Evolutionary conservation across 148 eudicot species (phyloP).

Genomic region (Chenopodium quinoa): DNA sequence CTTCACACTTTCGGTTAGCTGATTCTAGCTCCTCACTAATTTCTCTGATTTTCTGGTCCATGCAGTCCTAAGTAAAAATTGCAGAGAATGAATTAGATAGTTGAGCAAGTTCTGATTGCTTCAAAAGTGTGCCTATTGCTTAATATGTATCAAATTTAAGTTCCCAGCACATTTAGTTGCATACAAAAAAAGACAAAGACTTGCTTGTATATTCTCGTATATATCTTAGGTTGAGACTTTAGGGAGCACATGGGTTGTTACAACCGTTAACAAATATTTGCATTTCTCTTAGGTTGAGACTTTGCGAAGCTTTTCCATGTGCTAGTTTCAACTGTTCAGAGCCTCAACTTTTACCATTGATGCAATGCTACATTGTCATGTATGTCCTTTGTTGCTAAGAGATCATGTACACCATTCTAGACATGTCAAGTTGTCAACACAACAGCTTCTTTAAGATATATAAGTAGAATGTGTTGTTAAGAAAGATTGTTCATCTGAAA

Average conservation of each 20-base stretch:
- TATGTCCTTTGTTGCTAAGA: neutral
- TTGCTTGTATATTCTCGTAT: no score
- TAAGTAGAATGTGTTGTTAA: neutral
- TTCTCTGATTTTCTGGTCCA: constrained; percentile 63
- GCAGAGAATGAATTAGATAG: constrained; percentile 14
- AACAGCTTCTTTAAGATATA: neutral
- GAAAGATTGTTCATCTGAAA: neutral
- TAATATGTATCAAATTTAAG: neutral
- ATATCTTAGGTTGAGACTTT: neutral
- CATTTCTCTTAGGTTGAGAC: neutral
- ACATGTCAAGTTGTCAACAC: neutral
- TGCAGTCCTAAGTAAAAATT: constrained; percentile 43
- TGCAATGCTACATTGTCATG: neutral
- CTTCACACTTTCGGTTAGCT: constrained; percentile 60
- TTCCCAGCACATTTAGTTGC: neutral
- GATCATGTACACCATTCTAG: neutral
- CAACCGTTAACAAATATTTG: no score
- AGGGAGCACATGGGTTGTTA: neutral
- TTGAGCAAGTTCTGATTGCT: neutral
- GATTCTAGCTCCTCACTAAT: constrained; percentile 49
- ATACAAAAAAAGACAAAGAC: neutral
- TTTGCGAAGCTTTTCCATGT: neutral
- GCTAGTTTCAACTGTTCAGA: no score
- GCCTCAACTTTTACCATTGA: neutral
- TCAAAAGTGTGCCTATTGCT: neutral